Evolutionary conservation across 2,329 filamentous ascomycete species (phyloP).

Genomic region (Mycogone perniciosa): DNA sequence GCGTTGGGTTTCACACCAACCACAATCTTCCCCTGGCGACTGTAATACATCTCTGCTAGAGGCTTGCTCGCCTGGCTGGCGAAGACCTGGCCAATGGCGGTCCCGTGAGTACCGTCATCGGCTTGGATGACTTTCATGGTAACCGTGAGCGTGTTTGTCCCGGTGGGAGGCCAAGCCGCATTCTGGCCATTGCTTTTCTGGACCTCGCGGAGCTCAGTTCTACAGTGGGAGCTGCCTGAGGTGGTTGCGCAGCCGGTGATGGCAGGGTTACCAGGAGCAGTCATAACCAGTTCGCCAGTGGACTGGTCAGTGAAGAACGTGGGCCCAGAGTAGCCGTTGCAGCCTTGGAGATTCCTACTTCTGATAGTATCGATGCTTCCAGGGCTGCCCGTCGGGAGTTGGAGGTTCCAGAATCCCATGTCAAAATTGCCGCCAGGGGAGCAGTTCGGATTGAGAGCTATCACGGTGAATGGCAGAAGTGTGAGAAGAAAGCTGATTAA

Average conservation of each 20-base stretch:
- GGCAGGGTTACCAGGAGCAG: conserved; percentile 30
- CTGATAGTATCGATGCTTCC: conserved; percentile 20
- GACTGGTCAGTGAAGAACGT: conserved; percentile 31
- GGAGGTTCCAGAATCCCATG: conserved; percentile 30
- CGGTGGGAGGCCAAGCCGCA: conserved; percentile 14
- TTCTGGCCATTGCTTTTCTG: conserved; percentile 27
- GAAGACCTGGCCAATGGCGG: conserved; percentile 32
- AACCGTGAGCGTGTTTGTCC: conserved; percentile 9
- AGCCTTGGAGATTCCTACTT: conserved; percentile 27
- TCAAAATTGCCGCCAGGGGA: conserved; percentile 25
- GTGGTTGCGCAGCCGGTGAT: conserved; percentile 33
- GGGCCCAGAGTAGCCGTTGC: conserved; percentile 26
- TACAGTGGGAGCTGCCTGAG: conserved; percentile 34
- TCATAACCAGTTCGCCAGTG: conserved; percentile 32
- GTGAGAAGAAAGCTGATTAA: neutral
- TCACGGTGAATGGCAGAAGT: neutral
- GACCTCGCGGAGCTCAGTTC: conserved; percentile 35
- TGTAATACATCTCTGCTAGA: conserved; percentile 34
- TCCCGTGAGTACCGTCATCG: conserved; percentile 28
- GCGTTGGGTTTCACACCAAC: conserved; percentile 29
- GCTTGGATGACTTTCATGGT: conserved; percentile 28
- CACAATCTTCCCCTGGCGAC: conserved; percentile 25
- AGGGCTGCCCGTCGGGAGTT: conserved; percentile 30
- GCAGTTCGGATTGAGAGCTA: conserved; percentile 8
- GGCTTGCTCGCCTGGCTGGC: conserved; percentile 31